Conservation (phyloP, 2,329 filamentous ascomycete species). For the Epichloe uncinata region DNA sequence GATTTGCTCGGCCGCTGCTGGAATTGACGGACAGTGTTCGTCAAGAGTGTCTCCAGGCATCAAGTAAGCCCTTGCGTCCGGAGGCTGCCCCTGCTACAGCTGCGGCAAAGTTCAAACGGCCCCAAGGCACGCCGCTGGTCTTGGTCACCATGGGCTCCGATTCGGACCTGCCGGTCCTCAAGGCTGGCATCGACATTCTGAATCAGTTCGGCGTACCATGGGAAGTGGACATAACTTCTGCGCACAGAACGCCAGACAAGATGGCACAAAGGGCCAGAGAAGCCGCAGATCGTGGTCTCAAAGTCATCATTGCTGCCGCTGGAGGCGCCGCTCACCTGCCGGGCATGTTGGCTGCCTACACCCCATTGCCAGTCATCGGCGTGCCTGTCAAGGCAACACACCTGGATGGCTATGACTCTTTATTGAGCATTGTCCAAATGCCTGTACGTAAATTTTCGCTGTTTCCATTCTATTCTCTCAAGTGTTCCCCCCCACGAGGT, state of each 20-base stretch:
- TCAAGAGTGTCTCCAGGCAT: constrained; percentile 34
- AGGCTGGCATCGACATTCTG: constrained; percentile 52
- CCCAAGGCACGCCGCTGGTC: constrained; percentile 39
- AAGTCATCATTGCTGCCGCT: constrained; percentile 63
- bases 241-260: constrained; percentile 57
- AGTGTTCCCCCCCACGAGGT: neutral
- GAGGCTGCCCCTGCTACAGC: constrained; percentile 2
- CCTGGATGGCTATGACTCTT: constrained; percentile 57
- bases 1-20: constrained; percentile 54
- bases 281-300: constrained; percentile 52
- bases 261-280: constrained; percentile 55
- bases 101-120: neutral
- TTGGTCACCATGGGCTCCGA: constrained; percentile 77
- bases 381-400: constrained; percentile 64
- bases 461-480: neutral
- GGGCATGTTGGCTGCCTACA: constrained; percentile 62
- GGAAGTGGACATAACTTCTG: constrained; percentile 64
- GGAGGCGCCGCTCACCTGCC: constrained; percentile 62
- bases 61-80: constrained; percentile 19
- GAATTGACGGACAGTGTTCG: constrained; percentile 47
- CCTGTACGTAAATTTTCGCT: constrained; percentile 32
- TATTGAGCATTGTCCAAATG: constrained; percentile 68
- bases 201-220: constrained; percentile 59
- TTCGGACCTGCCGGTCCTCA: constrained; percentile 58
- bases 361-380: constrained; percentile 61